phyloP scores from a whole-genome alignment of 805 yeast genomes.

The Lipomyces kockii region DNA sequence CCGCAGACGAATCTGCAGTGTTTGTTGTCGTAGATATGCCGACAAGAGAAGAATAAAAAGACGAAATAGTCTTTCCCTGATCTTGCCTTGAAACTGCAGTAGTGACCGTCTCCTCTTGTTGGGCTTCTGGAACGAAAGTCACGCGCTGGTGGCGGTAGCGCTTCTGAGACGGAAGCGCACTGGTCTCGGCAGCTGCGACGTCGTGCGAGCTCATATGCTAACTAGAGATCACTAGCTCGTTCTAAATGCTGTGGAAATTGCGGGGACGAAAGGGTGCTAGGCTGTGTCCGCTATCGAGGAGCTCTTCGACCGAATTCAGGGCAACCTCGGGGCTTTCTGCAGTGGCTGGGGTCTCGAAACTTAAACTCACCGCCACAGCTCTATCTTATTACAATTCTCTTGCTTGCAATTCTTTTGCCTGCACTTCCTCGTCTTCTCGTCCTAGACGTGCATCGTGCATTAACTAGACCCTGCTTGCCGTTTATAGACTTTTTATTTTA shows the following conservation, averaged over 20 bases:
- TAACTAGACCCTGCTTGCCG: neutral
- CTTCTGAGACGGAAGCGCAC: conserved; percentile 5
- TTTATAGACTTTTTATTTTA: neutral
- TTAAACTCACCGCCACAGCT: neutral
- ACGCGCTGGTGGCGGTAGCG: conserved; percentile 26
- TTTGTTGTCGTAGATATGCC: conserved; percentile 14
- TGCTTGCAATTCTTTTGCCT: neutral
- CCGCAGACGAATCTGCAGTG: neutral
- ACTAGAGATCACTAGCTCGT: neutral
- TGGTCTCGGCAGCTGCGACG: conserved; percentile 5
- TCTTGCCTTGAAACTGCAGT: conserved; percentile 1
- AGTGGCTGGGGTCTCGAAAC: neutral
- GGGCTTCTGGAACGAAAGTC: conserved; percentile 22
- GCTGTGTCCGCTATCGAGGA: neutral
- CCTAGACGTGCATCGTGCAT: neutral
- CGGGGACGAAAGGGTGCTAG: neutral
- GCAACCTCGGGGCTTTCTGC: neutral
- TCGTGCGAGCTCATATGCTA: conserved; percentile 11
- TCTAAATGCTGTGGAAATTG: neutral
- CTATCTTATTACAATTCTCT: neutral
- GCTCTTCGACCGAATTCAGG: neutral
- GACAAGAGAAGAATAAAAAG: conserved; percentile 27
- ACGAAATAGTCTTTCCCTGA: conserved; percentile 10
- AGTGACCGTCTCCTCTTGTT: conserved; percentile 2
- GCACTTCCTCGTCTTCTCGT: neutral